phyloP scores from a whole-genome alignment of 1,139 yeast genomes.

The Arxiozyma telluris region DNA sequence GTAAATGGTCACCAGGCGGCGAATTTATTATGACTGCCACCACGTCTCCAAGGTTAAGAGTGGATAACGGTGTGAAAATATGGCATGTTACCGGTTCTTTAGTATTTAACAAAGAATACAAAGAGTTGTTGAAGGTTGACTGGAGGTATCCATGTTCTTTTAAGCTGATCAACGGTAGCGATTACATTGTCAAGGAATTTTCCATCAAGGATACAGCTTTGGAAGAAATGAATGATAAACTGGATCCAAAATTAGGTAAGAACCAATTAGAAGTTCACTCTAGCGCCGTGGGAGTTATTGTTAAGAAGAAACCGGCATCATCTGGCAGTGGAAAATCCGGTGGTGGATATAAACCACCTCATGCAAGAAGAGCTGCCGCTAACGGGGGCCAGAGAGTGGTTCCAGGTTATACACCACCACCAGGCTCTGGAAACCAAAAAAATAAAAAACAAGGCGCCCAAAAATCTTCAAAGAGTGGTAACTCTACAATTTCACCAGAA shows the following conservation, averaged over 20 bases:
- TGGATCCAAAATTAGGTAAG: conserved; percentile 25
- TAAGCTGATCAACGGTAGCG: conserved; percentile 13
- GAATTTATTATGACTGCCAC: conserved; percentile 90
- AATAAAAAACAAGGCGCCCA: background rate
- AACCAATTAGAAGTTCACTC: conserved; percentile 43
- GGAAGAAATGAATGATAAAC: conserved; percentile 48
- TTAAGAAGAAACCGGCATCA: conserved; percentile 32
- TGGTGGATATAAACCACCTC: conserved; percentile 92
- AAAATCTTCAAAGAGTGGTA: conserved; percentile 34
- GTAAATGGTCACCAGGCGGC: conserved; percentile 99
- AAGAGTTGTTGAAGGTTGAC: conserved; percentile 67
- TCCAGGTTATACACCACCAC: conserved; percentile 32
- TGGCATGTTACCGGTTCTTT: conserved; percentile 90
- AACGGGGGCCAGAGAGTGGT: conserved; percentile 26
- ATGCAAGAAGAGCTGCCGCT: conserved; percentile 57
- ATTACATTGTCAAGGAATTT: conserved; percentile 23
- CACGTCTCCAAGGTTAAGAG: conserved; percentile 92
- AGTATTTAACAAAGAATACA: conserved; percentile 67
- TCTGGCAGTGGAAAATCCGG: conserved; percentile 18
- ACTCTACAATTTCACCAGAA: conserved; percentile 36
- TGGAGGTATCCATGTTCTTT: conserved; percentile 60
- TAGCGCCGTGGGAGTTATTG: conserved; percentile 52
- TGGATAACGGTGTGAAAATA: conserved; percentile 86
- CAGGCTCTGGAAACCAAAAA: background rate
- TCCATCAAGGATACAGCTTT: conserved; percentile 43